These are phyloP conservation scores for Gnomoniopsis smithogilvyi DNA, from an alignment of 2,329 filamentous ascomycete genomes.

Conservation along the genomic window DNA sequence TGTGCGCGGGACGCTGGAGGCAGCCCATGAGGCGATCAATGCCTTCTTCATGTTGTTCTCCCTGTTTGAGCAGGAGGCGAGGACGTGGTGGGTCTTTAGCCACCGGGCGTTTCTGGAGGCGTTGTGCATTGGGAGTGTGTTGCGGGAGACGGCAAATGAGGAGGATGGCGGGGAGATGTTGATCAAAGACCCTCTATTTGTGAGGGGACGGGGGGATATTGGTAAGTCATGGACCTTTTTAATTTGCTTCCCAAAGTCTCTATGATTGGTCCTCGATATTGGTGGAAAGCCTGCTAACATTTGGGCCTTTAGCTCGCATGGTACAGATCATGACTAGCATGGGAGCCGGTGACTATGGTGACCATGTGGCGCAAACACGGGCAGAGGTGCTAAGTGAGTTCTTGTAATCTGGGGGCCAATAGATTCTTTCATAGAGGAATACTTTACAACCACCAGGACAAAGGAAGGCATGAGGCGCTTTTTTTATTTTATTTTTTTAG, in stretches of 20 bases:
- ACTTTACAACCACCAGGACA: neutral
- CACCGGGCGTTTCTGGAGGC: conserved; percentile 78
- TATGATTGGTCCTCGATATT: neutral
- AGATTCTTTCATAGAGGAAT: neutral
- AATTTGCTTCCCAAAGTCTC: neutral
- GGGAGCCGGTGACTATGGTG: conserved; percentile 49
- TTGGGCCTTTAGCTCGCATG: conserved; percentile 48
- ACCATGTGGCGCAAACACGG: conserved; percentile 56
- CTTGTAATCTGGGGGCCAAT: conserved; percentile 29
- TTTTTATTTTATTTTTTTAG: too few species aligned
- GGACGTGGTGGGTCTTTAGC: conserved; percentile 84
- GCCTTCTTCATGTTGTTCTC: conserved; percentile 72
- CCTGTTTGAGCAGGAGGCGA: conserved; percentile 67
- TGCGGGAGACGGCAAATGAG: conserved; percentile 49
- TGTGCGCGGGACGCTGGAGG: conserved; percentile 67
- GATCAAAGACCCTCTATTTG: conserved; percentile 53
- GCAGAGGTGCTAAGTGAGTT: conserved; percentile 57
- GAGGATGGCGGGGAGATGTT: conserved; percentile 43
- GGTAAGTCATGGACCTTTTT: conserved; percentile 52
- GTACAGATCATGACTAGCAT: conserved; percentile 61
- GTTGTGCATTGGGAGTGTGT: conserved; percentile 61
- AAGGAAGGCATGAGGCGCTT: neutral
- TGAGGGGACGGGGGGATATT: conserved; percentile 59
- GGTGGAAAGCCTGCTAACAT: neutral
- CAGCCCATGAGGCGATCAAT: conserved; percentile 70